phyloP scores from a whole-genome alignment of 139 green algal genomes.

The Chlorella sorokiniana region DNA sequence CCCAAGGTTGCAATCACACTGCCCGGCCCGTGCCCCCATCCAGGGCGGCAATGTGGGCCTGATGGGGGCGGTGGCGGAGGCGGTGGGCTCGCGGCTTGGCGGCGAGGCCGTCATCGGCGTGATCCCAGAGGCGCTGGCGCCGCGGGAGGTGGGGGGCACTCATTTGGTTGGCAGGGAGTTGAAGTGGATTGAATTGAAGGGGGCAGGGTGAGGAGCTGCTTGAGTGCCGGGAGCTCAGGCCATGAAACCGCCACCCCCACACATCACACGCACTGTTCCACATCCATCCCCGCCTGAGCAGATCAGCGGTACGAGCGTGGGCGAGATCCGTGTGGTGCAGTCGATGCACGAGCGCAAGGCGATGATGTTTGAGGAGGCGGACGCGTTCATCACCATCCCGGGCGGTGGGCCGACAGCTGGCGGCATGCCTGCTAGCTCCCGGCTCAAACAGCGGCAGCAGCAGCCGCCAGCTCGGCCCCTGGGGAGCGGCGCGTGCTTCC shows the following conservation, averaged over 20 bases:
- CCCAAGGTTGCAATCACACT: too few species aligned
- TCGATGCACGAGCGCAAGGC: constrained; percentile 89
- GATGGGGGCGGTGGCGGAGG: constrained; percentile 78
- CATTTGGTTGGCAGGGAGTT: not conserved
- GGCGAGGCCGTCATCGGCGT: constrained; percentile 72
- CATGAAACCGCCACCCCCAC: too few species aligned
- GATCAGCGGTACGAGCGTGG: constrained; percentile 51
- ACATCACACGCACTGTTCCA: not conserved
- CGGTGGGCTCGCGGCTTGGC: constrained; percentile 52
- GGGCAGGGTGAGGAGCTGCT: too few species aligned
- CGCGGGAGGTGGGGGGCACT: constrained; percentile 43
- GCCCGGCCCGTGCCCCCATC: too few species aligned
- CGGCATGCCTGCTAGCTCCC: not conserved
- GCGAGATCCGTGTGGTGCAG: constrained; percentile 59
- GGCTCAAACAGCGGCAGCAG: not conserved
- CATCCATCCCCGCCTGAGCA: not conserved
- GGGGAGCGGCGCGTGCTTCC: too few species aligned
- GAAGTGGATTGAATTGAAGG: too few species aligned
- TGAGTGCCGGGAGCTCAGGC: too few species aligned
- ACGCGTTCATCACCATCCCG: constrained; percentile 87
- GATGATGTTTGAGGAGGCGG: constrained; percentile 74
- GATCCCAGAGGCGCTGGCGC: constrained; percentile 68
- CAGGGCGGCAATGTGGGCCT: constrained; percentile 72
- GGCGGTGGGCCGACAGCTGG: constrained; percentile 26
- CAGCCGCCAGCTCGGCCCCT: not conserved